Base-by-base conservation (phyloP, 2,329 filamentous ascomycete species). In the Curvularia sp. region DNA sequence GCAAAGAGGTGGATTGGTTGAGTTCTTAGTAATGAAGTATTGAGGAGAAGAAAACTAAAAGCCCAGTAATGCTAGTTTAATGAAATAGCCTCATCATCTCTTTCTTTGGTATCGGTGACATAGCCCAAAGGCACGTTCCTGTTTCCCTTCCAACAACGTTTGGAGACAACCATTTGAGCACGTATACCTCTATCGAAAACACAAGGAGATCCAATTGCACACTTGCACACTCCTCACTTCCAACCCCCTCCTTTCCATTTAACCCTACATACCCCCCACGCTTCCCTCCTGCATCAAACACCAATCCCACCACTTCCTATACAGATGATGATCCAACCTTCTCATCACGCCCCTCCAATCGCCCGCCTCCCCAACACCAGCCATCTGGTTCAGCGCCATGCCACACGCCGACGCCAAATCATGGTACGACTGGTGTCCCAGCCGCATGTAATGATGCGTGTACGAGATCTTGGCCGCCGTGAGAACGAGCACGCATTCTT, bases 1-100 rank as follows among this genome's bases (percentile, higher is more conserved):
- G 62, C 61, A 56, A 63, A 51, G 59, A 64, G 41, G 42, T 68
- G 61, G 62, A 36, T 41, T 46, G 46, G 6, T 64, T 59, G 13
- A 52, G 28, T 34, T 5, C 7, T 27, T 18, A 13, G 9, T 18
- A 13, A 19, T 13, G 43, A 30, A 6, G 34, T 18, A 36, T n/a
- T 36, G 15, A 36, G 34, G 15, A 36, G 34, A 41, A 41, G 36
- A 39, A 39, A 39, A 41, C 12, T 3, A 23, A 41, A 41, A 23
- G 10, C 10, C 5, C 2, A 25, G 21, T 42, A 42, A 42, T 42
- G 21, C 39, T 42, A 23, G 21, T 41, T 41, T 42, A 42, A 42
- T 42, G 6, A 42, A 23, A 25, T 25, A 7, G 4, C 7, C 25
- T 25, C 19, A 42, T 23, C 8, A 41, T 21, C 18, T 5, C 10